These are phyloP conservation scores for Moniliophthora roreri DNA, from an alignment of 1,284 basidiomycete species.

Conservation along the genomic window DNA sequence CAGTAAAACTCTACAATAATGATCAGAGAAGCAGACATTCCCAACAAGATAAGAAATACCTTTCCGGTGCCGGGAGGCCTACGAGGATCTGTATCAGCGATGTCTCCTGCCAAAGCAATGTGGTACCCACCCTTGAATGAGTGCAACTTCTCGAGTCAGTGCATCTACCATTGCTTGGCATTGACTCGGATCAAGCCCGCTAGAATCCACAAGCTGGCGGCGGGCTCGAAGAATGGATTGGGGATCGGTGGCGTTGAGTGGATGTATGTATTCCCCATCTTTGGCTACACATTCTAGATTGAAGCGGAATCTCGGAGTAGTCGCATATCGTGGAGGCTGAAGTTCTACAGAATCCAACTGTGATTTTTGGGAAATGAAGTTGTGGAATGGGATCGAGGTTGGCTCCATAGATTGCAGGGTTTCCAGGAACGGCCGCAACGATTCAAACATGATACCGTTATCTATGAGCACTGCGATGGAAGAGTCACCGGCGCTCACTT, in stretches of 20 bases:
- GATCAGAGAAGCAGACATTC: not conserved
- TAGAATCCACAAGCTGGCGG: conserved; percentile 37
- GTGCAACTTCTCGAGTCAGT: conserved; percentile 54
- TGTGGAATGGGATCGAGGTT: conserved; percentile 49
- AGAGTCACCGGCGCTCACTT: conserved; percentile 15
- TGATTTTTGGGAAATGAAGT: conserved; percentile 43
- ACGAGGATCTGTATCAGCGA: conserved; percentile 4
- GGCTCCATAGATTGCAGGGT: conserved; percentile 47
- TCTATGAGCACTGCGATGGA: conserved; percentile 47
- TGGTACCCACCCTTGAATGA: conserved; percentile 68
- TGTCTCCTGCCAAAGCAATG: not conserved
- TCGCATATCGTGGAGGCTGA: conserved; percentile 48
- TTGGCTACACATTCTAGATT: conserved; percentile 38
- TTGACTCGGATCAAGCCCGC: conserved; percentile 65
- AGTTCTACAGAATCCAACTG: conserved; percentile 34
- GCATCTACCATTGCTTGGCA: conserved; percentile 64
- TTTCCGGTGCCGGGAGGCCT: conserved; percentile 80
- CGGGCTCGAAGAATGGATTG: conserved; percentile 40
- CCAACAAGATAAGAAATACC: conserved; percentile 31
- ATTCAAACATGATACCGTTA: conserved; percentile 57
- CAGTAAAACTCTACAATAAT: conserved; percentile 55
- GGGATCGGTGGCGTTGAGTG: conserved; percentile 33
- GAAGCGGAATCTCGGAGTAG: conserved; percentile 46
- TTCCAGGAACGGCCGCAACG: conserved; percentile 62
- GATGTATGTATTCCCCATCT: conserved; percentile 10